These are phyloP conservation scores for Hypoxylon fragiforme DNA, from an alignment of 495 filamentous ascomycete species.

Conservation along the genomic window DNA sequence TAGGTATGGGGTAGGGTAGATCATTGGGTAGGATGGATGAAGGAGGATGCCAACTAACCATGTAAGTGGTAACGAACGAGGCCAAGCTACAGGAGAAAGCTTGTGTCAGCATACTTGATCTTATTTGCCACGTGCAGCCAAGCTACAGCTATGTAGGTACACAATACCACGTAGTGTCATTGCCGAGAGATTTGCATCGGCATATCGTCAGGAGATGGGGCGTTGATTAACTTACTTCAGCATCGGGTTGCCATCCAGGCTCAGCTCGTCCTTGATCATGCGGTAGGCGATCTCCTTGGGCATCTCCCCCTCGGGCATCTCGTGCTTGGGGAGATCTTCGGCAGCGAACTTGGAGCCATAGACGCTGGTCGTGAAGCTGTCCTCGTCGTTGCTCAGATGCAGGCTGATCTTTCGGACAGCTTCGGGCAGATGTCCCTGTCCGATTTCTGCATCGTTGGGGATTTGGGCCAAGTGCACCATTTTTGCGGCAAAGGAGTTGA, in stretches of 20 bases:
- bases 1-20: too few species aligned
- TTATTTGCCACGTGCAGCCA: slow-evolving; percentile 5
- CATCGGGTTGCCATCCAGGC: slow-evolving; percentile 86
- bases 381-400: slow-evolving; percentile 55
- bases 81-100: slow-evolving; percentile 57
- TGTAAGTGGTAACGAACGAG: slow-evolving; percentile 85
- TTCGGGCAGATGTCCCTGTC: slow-evolving; percentile 42
- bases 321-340: slow-evolving; percentile 72
- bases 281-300: slow-evolving; percentile 87
- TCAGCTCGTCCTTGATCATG: slow-evolving; percentile 94
- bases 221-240: slow-evolving; percentile 68
- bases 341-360: slow-evolving; percentile 84
- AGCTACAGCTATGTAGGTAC: background rate
- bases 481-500: slow-evolving; percentile 39
- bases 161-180: too few species aligned
- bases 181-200: background rate
- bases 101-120: slow-evolving; percentile 21
- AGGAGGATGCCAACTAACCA: slow-evolving; percentile 54
- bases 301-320: slow-evolving; percentile 92
- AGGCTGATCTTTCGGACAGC: slow-evolving; percentile 53
- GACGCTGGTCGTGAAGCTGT: slow-evolving; percentile 72
- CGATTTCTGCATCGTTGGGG: slow-evolving; percentile 52
- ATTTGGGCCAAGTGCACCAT: slow-evolving; percentile 72
- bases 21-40: too few species aligned
- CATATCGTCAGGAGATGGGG: slow-evolving; percentile 17